phyloP scores from a whole-genome alignment of 371 early-diverging fungal species.

The Mortierella sp. region DNA sequence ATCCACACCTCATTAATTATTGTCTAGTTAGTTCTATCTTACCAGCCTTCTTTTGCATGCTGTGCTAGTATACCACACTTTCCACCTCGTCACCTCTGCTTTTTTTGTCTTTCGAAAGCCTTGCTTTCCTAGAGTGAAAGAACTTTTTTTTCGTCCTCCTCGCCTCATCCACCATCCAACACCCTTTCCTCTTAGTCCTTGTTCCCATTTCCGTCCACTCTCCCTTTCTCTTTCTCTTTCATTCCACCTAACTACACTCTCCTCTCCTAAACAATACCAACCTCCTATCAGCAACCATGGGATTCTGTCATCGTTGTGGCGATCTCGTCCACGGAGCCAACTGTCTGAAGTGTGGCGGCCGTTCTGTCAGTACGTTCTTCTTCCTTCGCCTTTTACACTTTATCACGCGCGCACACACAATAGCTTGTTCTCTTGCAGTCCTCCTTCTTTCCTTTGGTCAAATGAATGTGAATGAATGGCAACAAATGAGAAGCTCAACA shows the following conservation, averaged over 20 bases:
- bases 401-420: not conserved
- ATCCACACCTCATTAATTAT: not conserved
- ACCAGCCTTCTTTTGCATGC: not conserved
- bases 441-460: not conserved
- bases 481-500: not conserved
- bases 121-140: not conserved
- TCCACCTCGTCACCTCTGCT: not conserved
- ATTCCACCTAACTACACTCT: not conserved
- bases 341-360: conserved; percentile 72
- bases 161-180: no score
- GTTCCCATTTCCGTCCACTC: not conserved
- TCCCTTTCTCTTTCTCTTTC: not conserved
- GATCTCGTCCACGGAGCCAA: conserved; percentile 66
- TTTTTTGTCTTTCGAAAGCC: not conserved
- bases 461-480: not conserved
- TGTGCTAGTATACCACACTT: not conserved
- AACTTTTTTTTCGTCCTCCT: not conserved
- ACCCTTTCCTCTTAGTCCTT: not conserved
- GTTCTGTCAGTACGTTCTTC: conserved; percentile 65
- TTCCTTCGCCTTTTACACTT: not conserved
- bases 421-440: not conserved
- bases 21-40: not conserved
- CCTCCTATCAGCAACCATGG: conserved; percentile 56
- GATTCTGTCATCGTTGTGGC: conserved; percentile 74
- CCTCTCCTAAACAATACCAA: not conserved